Conservation (phyloP, 345 rosid species). For the Gossypioides kirkii region DNA sequence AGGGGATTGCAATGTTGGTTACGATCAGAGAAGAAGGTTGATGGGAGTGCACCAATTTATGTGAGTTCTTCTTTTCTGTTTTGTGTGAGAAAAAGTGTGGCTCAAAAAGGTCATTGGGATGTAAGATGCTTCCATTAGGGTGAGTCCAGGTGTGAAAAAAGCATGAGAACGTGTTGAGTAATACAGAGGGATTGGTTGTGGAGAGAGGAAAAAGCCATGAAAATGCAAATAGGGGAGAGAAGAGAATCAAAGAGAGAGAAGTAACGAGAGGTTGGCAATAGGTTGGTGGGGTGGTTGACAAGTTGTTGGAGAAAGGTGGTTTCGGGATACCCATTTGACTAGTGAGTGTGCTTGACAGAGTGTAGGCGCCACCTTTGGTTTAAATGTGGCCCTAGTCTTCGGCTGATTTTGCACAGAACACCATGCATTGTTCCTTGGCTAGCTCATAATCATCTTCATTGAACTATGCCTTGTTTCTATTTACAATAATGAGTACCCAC, state of each 20-base stretch:
- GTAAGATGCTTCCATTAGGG: conserved; percentile 10
- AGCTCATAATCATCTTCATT: neutral
- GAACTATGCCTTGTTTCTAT: too few species aligned
- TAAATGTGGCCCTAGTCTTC: conserved; percentile 19
- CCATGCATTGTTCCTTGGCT: neutral
- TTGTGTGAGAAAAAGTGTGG: too few species aligned
- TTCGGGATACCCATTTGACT: conserved; percentile 36
- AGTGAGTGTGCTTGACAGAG: conserved; percentile 13
- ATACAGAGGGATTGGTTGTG: conserved; percentile 9
- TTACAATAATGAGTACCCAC: too few species aligned
- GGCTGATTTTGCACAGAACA: conserved; percentile 17
- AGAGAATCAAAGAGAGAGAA: neutral
- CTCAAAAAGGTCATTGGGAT: neutral
- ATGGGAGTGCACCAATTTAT: too few species aligned
- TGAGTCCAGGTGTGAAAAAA: conserved; percentile 28
- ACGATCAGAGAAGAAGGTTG: too few species aligned
- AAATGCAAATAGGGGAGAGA: neutral
- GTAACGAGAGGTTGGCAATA: neutral
- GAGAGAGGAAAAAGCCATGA: conserved; percentile 9
- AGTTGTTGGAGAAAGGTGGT: conserved; percentile 20
- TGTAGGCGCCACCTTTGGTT: conserved; percentile 36
- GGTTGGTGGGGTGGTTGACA: too few species aligned
- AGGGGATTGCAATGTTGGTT: too few species aligned
- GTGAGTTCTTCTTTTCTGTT: too few species aligned
- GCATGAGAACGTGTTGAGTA: conserved; percentile 27